phyloP scores from a whole-genome alignment of 371 early-diverging fungal species.

The Parasitella parasitica region DNA sequence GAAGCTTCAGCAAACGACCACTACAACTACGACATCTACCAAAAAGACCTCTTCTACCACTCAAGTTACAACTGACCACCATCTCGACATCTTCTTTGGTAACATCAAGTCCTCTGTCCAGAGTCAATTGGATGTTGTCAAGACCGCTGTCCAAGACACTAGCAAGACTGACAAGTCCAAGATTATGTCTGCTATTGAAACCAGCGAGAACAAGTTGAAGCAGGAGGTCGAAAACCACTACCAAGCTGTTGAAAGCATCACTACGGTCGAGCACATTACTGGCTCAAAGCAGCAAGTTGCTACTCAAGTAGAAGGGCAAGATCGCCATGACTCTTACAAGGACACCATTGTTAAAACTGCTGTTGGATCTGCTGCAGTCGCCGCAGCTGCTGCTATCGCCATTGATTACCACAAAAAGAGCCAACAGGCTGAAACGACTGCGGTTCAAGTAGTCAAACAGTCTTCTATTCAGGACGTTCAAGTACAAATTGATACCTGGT shows the following conservation, averaged over 20 bases:
- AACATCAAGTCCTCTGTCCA: slow-evolving; percentile 26
- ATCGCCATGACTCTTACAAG: slow-evolving; percentile 18
- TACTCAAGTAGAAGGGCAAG: slow-evolving; percentile 2
- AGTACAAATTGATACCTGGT: slow-evolving; percentile 22
- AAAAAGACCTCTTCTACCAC: not conserved
- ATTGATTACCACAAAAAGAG: slow-evolving; percentile 22
- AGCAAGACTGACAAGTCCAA: slow-evolving; percentile 20
- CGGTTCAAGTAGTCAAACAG: slow-evolving; percentile 22
- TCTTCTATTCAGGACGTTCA: slow-evolving; percentile 18
- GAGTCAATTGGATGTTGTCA: slow-evolving; percentile 26
- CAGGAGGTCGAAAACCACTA: slow-evolving; percentile 16
- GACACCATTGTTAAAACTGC: slow-evolving; percentile 23
- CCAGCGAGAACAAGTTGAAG: slow-evolving; percentile 13
- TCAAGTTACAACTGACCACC: slow-evolving; percentile 17
- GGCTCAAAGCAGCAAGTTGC: slow-evolving; percentile 1
- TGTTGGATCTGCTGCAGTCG: slow-evolving; percentile 24
- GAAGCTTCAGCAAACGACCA: slow-evolving; percentile 15
- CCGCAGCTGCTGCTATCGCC: slow-evolving; percentile 26
- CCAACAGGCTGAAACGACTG: slow-evolving; percentile 15
- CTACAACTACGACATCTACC: not conserved
- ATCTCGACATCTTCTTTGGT: slow-evolving; percentile 34
- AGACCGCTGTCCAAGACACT: slow-evolving; percentile 20
- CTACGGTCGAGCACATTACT: slow-evolving; percentile 19
- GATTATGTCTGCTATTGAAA: slow-evolving; percentile 17
- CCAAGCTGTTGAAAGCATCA: slow-evolving; percentile 20